Conservation (phyloP, 345 rosid genomes). For the Linum usitatissimum region DNA sequence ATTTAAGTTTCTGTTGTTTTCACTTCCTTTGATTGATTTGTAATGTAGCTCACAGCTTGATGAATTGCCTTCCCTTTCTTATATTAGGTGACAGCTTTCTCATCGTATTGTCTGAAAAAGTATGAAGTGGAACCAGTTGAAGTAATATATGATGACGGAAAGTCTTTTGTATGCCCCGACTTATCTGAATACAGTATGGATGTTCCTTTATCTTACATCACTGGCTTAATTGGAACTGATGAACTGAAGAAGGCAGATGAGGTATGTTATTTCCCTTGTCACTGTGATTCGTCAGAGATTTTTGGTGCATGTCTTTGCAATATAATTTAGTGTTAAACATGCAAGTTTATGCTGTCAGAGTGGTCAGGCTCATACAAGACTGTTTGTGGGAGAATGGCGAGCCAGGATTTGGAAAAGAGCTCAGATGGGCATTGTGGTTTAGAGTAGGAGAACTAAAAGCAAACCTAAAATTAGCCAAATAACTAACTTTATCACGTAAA, state of each 20-base stretch:
- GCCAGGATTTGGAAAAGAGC: no score
- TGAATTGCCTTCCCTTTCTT: slow-evolving; percentile 9
- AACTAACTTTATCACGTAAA: no score
- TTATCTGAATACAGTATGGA: slow-evolving; percentile 62
- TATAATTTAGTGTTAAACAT: no score
- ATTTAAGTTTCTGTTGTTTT: slow-evolving; percentile 10
- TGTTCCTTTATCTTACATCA: slow-evolving; percentile 72
- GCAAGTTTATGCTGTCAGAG: no score
- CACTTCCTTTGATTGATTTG: slow-evolving; percentile 4
- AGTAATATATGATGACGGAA: slow-evolving; percentile 54
- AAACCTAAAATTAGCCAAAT: no score
- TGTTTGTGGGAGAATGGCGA: no score
- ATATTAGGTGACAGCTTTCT: slow-evolving; percentile 64
- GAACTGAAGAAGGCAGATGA: slow-evolving; percentile 40
- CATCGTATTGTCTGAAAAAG: slow-evolving; percentile 56
- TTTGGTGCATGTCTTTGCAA: background rate
- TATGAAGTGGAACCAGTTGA: slow-evolving; percentile 92
- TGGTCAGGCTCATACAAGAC: no score
- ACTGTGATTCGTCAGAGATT: background rate
- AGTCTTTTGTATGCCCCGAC: slow-evolving; percentile 61
- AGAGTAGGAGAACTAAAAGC: no score
- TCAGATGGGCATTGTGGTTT: no score
- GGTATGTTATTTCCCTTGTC: slow-evolving; percentile 31
- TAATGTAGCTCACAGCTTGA: slow-evolving; percentile 5
- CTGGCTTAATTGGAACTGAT: slow-evolving; percentile 59